Conservation (phyloP, 2,329 filamentous ascomycete genomes). For the Cladobotryum mycophilum region DNA sequence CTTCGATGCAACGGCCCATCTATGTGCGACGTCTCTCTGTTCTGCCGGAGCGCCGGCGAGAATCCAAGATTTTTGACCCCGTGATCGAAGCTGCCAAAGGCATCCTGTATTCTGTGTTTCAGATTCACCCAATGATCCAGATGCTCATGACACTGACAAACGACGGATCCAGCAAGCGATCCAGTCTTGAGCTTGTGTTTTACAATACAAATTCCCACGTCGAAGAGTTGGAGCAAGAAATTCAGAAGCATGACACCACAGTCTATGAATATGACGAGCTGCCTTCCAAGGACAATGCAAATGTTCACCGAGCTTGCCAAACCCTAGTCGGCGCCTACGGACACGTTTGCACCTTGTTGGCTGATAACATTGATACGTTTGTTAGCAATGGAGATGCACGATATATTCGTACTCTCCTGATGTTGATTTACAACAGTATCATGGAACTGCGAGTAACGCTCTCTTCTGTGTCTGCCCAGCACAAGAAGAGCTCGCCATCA, state of each 20-base stretch:
- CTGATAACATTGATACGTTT: constrained; percentile 57
- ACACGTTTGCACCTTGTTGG: constrained; percentile 56
- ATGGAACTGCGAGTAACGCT: constrained; percentile 58
- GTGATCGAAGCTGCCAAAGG: constrained; percentile 60
- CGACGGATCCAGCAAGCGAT: constrained; percentile 54
- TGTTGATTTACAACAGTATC: constrained; percentile 60
- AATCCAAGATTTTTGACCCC: constrained; percentile 55
- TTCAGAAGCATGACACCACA: constrained; percentile 53
- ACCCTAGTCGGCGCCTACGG: constrained; percentile 60
- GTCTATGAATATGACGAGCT: constrained; percentile 42
- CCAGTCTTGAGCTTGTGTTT: constrained; percentile 60
- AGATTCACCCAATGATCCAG: constrained; percentile 63
- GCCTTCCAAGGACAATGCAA: constrained; percentile 52
- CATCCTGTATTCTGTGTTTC: constrained; percentile 60
- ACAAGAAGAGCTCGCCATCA: constrained; percentile 15
- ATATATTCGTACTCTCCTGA: constrained; percentile 58
- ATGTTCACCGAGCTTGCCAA: constrained; percentile 56
- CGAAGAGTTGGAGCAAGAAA: constrained; percentile 58
- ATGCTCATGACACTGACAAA: constrained; percentile 56
- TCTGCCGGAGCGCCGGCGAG: constrained; percentile 55
- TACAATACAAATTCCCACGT: constrained; percentile 63
- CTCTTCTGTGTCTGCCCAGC: constrained; percentile 26
- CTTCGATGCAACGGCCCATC: constrained; percentile 50
- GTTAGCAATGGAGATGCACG: constrained; percentile 60
- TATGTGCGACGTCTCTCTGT: constrained; percentile 59